These are phyloP conservation scores for Corymbia calophylla DNA, from an alignment of 441 rosid genomes.

Conservation along the genomic window DNA sequence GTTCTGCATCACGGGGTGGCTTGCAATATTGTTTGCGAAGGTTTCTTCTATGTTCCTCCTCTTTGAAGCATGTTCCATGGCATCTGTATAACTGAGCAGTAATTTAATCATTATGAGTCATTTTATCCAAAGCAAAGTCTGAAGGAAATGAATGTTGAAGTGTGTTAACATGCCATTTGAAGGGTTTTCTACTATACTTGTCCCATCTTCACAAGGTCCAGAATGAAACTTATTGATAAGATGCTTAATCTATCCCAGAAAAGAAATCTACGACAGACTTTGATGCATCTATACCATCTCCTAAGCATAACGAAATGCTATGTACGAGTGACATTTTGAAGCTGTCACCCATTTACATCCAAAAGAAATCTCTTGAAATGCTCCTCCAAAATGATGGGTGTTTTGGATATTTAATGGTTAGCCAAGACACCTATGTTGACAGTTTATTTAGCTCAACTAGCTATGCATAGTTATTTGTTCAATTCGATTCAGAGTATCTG, in stretches of 20 bases:
- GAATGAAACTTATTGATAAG: not conserved
- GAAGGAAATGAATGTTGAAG: not conserved
- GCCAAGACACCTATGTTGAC: not conserved
- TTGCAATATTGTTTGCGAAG: constrained; percentile 21
- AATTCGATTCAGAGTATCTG: not conserved
- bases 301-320: not conserved
- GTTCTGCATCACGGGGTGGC: constrained; percentile 29
- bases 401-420: not conserved
- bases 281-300: not conserved
- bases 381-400: not conserved
- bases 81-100: not conserved
- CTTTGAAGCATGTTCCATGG: not conserved
- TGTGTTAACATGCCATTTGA: not conserved
- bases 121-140: not conserved
- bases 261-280: not conserved
- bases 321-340: not conserved
- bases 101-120: not conserved
- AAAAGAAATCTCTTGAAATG: not conserved
- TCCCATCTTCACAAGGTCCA: not conserved
- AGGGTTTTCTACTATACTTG: not conserved
- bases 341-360: not conserved
- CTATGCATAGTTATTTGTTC: not conserved
- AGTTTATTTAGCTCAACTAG: not conserved
- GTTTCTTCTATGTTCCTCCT: constrained; percentile 3
- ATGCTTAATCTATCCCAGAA: not conserved